Evolutionary conservation across 2,329 filamentous ascomycete genomes (phyloP).

Genomic region (Aspergillus hortae): DNA sequence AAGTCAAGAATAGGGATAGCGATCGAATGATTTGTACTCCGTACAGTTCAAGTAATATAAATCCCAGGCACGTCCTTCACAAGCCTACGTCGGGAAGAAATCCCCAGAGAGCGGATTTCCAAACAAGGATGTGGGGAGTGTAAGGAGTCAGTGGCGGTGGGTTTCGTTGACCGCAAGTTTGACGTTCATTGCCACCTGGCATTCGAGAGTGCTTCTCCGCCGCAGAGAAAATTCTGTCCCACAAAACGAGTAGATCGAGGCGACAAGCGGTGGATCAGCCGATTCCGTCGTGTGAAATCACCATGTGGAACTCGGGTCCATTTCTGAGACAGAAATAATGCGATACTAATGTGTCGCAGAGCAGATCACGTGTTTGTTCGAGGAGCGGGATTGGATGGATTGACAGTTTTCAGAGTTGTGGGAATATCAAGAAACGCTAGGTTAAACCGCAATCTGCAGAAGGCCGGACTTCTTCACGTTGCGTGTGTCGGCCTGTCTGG

Average conservation of each 20-base stretch:
- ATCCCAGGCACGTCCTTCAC: not conserved
- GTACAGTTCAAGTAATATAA: not conserved
- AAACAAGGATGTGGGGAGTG: conserved; percentile 3
- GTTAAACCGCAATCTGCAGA: too few species aligned
- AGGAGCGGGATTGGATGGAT: not conserved
- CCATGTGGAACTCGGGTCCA: not conserved
- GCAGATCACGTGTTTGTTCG: not conserved
- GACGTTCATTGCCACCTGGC: conserved; percentile 16
- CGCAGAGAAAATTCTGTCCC: conserved; percentile 7
- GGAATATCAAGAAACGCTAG: too few species aligned
- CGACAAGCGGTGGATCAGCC: not conserved
- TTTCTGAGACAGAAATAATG: not conserved
- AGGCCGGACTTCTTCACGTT: too few species aligned
- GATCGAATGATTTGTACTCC: not conserved
- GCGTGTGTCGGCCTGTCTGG: too few species aligned
- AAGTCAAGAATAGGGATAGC: conserved; percentile 1
- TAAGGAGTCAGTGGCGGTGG: conserved; percentile 17
- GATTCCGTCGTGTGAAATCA: not conserved
- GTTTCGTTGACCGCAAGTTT: conserved; percentile 25
- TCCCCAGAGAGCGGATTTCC: too few species aligned
- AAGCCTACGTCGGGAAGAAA: too few species aligned
- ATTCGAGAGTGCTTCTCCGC: conserved; percentile 7
- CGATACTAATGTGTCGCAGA: not conserved
- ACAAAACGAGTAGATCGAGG: conserved; percentile 3
- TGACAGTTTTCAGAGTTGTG: not conserved